phyloP scores from a whole-genome alignment of 768 basidiomycete genomes.

The Auricularia cornea region DNA sequence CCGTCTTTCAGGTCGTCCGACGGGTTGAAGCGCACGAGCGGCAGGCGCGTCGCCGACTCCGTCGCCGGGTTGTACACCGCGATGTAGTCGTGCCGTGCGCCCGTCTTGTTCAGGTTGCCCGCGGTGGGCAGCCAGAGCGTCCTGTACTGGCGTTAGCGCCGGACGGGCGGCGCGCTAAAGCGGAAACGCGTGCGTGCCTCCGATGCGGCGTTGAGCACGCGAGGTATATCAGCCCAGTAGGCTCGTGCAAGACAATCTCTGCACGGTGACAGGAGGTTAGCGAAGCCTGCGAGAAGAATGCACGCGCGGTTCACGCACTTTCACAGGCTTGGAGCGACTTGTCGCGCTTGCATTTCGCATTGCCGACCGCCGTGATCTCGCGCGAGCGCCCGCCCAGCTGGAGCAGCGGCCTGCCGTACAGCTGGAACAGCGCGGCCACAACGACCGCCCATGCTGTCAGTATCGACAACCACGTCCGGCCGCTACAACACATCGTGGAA shows the following conservation, averaged over 20 bases:
- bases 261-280: conserved; percentile 24
- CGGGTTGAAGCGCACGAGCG: conserved; percentile 30
- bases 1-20: conserved; percentile 9
- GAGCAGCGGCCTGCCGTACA: conserved; percentile 41
- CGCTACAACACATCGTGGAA: background rate
- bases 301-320: conserved; percentile 33
- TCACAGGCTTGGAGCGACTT: conserved; percentile 59
- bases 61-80: conserved; percentile 50
- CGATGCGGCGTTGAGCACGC: conserved; percentile 46
- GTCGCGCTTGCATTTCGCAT: conserved; percentile 39
- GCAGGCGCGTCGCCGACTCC: conserved; percentile 36
- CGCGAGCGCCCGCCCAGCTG: conserved; percentile 36
- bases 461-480: conserved; percentile 8
- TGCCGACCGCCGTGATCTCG: conserved; percentile 36
- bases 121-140: conserved; percentile 45
- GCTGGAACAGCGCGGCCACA: conserved; percentile 37
- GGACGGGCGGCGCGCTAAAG: background rate
- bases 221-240: conserved; percentile 49
- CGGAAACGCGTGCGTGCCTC: background rate
- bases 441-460: conserved; percentile 32
- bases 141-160: conserved; percentile 17
- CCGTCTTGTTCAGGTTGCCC: conserved; percentile 25
- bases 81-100: conserved; percentile 43
- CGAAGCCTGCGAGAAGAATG: background rate
- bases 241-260: conserved; percentile 55